Evolutionary conservation across 2,329 filamentous ascomycete species (phyloP).

Genomic region (Epichloe typhina): DNA sequence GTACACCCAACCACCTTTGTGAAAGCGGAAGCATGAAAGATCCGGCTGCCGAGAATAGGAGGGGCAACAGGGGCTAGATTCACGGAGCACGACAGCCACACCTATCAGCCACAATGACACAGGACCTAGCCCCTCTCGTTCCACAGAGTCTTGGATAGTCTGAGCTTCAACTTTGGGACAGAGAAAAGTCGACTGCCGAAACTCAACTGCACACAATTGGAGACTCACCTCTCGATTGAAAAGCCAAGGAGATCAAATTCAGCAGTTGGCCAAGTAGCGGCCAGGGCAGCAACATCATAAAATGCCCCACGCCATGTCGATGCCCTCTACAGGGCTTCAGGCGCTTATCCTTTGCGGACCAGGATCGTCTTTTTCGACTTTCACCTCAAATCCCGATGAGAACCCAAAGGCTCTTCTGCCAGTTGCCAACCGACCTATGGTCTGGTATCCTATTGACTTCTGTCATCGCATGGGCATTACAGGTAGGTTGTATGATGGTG

Average conservation of each 20-base stretch:
- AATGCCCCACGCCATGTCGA: slow-evolving; percentile 66
- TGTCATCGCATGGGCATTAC: slow-evolving; percentile 71
- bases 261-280: not conserved
- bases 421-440: slow-evolving; percentile 76
- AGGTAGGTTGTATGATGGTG: slow-evolving; percentile 31
- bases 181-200: not conserved
- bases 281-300: not conserved
- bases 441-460: slow-evolving; percentile 80
- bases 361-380: slow-evolving; percentile 69
- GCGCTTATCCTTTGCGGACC: slow-evolving; percentile 74
- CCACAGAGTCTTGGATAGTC: not conserved
- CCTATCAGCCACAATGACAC: not conserved
- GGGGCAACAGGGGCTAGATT: not conserved
- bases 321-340: slow-evolving; percentile 66
- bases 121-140: not conserved
- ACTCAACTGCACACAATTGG: not conserved
- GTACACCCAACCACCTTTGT: not conserved
- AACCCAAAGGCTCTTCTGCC: slow-evolving; percentile 72
- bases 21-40: slow-evolving; percentile 5
- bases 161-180: not conserved
- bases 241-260: not conserved
- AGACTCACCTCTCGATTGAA: not conserved
- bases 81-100: not conserved
- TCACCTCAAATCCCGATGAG: slow-evolving; percentile 67
- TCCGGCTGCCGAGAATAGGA: slow-evolving; percentile 6